Evolutionary conservation across 1,284 basidiomycete genomes (phyloP), one percentile per base, ranked within the genome.

Genomic region (Trichosporon coremiiforme): DNA sequence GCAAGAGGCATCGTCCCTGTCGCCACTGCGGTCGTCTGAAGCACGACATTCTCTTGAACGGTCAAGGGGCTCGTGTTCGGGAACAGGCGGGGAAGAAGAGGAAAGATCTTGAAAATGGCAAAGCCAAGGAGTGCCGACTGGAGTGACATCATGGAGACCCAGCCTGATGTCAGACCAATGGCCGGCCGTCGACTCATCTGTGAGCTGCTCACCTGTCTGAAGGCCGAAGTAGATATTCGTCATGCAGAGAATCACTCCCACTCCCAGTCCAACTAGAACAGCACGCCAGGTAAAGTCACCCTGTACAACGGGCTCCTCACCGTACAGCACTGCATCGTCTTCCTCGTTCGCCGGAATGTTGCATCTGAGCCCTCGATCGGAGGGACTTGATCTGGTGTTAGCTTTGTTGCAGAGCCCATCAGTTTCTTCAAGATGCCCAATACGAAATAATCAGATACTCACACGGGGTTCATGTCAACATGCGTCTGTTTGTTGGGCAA

Each of bases 21-120:
- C 4, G 95, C 94, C 1, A 95, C 95, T 0, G 96, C 94, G 0
- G 94, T 96, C 0, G 95, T 97, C 81, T 98, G 96, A 6, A 98
- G 87, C 0, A 98, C 91, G 36, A 96, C 91, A 74, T 96, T 93
- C 80, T 97, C 94, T 81, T 94, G 92, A 0, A 93, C 89, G 9
- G 90, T 90, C 36, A 98, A 87, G 0, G 92, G 78, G 10, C 73
- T 71, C 63, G 69, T 63, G 4, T 55, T 29, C 0, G 72, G 76
- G 69, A 84, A 80, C 35, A 83, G 74, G 12, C 71, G 86, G 0
- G 89, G 89, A 17, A 92, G 85, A 22, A 75, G 64, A 1, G 83
- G 84, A 71, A 92, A 84, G 67, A 90, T 86, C 70, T 84, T 84
- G 71, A 94, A 95, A 67, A 97, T 82, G 1, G 95, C 89, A 81